A percentile compares a stretch with the other conserved stretches of the same genome.
These are phyloP conservation scores for Nasturtium officinale DNA, from an alignment of 345 rosid species.

Conservation along the genomic window DNA sequence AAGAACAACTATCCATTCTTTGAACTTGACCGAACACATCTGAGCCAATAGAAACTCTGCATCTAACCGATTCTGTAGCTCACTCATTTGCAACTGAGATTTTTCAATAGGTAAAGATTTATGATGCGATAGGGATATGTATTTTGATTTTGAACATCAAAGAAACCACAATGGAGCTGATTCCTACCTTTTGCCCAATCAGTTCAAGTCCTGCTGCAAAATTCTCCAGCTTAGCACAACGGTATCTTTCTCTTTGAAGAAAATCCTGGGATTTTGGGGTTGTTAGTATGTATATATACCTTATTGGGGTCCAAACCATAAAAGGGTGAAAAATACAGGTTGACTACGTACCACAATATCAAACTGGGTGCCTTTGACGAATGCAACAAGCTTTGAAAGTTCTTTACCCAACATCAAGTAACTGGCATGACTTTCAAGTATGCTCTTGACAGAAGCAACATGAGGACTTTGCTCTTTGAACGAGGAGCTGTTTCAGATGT, in stretches of 20 bases:
- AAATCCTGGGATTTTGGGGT: slow-evolving; percentile 64
- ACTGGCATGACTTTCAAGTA: slow-evolving; percentile 93
- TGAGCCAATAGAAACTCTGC: slow-evolving; percentile 97
- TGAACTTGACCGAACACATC: slow-evolving; percentile 98
- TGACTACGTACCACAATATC: slow-evolving; percentile 83
- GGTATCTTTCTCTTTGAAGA: slow-evolving; percentile 90
- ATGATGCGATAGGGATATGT: background rate
- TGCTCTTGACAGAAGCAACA: slow-evolving; percentile 84
- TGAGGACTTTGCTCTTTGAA: slow-evolving; percentile 90
- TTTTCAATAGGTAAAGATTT: slow-evolving; percentile 2
- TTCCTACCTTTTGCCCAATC: slow-evolving; percentile 74
- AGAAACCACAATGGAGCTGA: background rate
- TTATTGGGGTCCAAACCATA: slow-evolving; percentile 20
- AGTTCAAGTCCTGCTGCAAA: slow-evolving; percentile 91
- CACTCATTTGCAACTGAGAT: slow-evolving; percentile 90
- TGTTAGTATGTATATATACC: slow-evolving; percentile 17
- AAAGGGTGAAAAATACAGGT: background rate
- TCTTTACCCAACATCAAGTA: slow-evolving; percentile 97
- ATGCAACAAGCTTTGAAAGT: slow-evolving; percentile 96
- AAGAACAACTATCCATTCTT: slow-evolving; percentile 97
- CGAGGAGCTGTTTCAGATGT: slow-evolving; percentile 56
- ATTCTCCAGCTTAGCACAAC: slow-evolving; percentile 85
- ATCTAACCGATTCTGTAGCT: slow-evolving; percentile 87
- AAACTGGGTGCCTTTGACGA: slow-evolving; percentile 98
- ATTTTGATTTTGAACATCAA: background rate